A percentile compares a stretch with the other conserved stretches of the same genome.
These are phyloP conservation scores for Lepidopterella palustris DNA, from an alignment of 495 filamentous ascomycete genomes.

Conservation along the genomic window DNA sequence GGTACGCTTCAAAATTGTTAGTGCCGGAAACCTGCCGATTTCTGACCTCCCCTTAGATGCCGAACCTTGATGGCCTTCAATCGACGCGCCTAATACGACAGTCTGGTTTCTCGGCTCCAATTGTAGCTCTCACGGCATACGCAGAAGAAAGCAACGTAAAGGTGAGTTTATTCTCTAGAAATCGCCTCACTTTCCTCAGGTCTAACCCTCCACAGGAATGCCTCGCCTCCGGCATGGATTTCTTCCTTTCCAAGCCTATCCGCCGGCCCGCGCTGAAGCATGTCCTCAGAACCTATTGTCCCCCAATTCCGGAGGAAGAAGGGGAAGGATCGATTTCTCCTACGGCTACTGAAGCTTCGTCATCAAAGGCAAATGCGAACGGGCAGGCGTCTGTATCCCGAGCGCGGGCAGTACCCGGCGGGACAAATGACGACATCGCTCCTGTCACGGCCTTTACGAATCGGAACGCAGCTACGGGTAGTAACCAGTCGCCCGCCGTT, in stretches of 20 bases:
- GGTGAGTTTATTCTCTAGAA: slow-evolving; percentile 16
- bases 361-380: slow-evolving; percentile 1
- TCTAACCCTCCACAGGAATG: slow-evolving; percentile 24
- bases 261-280: slow-evolving; percentile 74
- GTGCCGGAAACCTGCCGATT: neutral
- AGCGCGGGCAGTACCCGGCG: no score
- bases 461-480: no score
- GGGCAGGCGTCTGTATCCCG: no score
- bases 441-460: no score
- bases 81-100: slow-evolving; percentile 80
- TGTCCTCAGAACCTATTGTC: slow-evolving; percentile 63
- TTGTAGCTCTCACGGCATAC: slow-evolving; percentile 87
- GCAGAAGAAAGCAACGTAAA: slow-evolving; percentile 84
- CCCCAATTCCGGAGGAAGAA: slow-evolving; percentile 48
- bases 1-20: neutral
- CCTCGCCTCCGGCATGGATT: slow-evolving; percentile 44
- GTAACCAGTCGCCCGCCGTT: no score
- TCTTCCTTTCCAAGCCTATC: slow-evolving; percentile 68
- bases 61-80: slow-evolving; percentile 82
- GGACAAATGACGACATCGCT: no score
- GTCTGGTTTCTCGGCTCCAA: slow-evolving; percentile 81
- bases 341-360: slow-evolving; percentile 1
- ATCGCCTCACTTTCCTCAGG: neutral
- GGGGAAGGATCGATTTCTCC: slow-evolving; percentile 10
- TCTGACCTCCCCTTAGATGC: slow-evolving; percentile 56